Base-by-base conservation (phyloP, 208 protist genomes). In the Crithidia acanthocephali region DNA sequence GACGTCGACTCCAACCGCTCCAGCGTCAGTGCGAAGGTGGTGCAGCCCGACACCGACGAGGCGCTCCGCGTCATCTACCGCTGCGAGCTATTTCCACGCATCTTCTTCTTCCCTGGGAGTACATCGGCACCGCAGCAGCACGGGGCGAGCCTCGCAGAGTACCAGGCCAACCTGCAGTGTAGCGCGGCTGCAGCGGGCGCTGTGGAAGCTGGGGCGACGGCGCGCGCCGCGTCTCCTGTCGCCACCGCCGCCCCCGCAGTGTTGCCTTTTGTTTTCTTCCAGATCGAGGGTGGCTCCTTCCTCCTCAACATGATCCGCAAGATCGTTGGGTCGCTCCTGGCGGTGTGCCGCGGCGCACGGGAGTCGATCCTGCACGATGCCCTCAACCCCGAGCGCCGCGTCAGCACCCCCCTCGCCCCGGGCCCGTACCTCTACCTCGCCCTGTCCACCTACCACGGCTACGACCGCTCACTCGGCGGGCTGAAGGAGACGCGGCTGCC, bases 241-340 rank as follows among this genome's bases (percentile, higher is more conserved):
- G n/a, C 48, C 18, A 2, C 23, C 9, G 48, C 48, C 5, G 16
- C 9, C 48, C 48, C 18, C 2, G 2, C 48, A 3, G 53, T 69
- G 16, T 50, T 92, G 42, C 91, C 91, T 2, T 96, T 90, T 68
- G 44, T 93, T 1, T 56, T 94, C 18, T 91, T 96, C 40, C 91
- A 96, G 55, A 88, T 96, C 47, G 91, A 96, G 50, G 91, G 91
- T 6, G 81, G 74, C 11, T 94, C 88, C 10, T 96, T 96, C 69
- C 76, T 96, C 13, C 89, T 94, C 51, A 96, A 96, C 53, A 96
- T 96, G 91, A 96, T 96, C 65, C 84, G 91, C 57, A 95, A 95
- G 58, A 81, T 95, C 22, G 83, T 95, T 1, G 91, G 91, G 2
- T 74, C 84, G 23, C 20, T 88, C n/a, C 35, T 95, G 20, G 87